Evolutionary conservation across 768 basidiomycete species (phyloP), one percentile per base, ranked within the genome.

Genomic region (Mycena filopes): DNA sequence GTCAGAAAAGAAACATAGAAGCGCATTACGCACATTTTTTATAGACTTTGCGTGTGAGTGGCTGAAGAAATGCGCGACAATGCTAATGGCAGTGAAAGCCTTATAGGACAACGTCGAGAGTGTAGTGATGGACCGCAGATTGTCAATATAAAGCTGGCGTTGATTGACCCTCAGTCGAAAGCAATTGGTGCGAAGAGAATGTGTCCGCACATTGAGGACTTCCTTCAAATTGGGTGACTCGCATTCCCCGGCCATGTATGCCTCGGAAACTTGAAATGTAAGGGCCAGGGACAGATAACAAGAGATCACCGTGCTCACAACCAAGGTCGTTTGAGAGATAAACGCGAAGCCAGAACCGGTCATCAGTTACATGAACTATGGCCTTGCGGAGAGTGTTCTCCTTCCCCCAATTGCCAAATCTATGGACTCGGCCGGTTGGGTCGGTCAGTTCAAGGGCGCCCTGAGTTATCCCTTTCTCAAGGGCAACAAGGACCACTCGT

Each of bases 11-110:
- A 26, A 33, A 78, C 8, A 75, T 81, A 57, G 82, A 31, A 79
- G 79, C 1, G 80, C 78, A 46, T 78, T 77, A n/a, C 10, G 77
- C 73, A 54, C 77, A 80, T 13, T 65, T 81, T 80, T 64, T 84
- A 84, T n/a, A 81, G 82, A 38, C 80, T 71, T 66, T 80, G 77
- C 6, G 81, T 80, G 61, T 80, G 83, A 18, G 77, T 77, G 50
- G 76, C 23, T 10, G 72, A 79, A n/a, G 74, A 80, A 43, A 78
- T 66, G 31, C 68, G 72, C 23, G 72, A 75, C 0, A 72, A 73
- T 29, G 33, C 23, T 63, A 31, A 64, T 46, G 28, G 67, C 55
- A 33, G 38, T 58, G 57, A 40, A 51, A 21, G 77, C 8, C 10
- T 75, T 73, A 47, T 68, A 75, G 63, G 75, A 54, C n/a, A 76